Conservation (phyloP, 2,329 filamentous ascomycete genomes). For the Zopfia rhizophila region DNA sequence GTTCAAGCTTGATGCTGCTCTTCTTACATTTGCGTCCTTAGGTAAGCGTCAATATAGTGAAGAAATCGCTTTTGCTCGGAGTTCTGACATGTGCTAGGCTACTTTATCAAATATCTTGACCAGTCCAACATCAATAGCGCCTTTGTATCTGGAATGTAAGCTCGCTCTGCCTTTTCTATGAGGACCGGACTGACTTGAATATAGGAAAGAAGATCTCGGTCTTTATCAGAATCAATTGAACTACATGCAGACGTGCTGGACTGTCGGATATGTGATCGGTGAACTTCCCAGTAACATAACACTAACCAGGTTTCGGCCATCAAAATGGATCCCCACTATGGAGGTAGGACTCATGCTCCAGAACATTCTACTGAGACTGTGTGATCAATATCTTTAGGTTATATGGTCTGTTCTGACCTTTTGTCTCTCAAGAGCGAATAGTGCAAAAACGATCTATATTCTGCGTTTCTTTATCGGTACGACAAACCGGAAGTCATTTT, state of each 20-base stretch:
- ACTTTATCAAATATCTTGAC: slow-evolving; percentile 62
- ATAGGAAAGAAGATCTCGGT: slow-evolving; percentile 63
- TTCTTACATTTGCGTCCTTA: slow-evolving; percentile 59
- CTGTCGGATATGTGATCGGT: slow-evolving; percentile 68
- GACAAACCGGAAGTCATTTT: background rate
- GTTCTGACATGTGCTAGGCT: slow-evolving; percentile 44
- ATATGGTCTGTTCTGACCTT: slow-evolving; percentile 63
- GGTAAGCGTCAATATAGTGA: slow-evolving; percentile 40
- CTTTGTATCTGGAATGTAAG: slow-evolving; percentile 44
- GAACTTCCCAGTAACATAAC: slow-evolving; percentile 64
- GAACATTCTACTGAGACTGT: background rate
- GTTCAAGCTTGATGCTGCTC: slow-evolving; percentile 61
- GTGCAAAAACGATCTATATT: slow-evolving; percentile 57
- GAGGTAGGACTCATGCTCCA: slow-evolving; percentile 48
- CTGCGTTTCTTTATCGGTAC: slow-evolving; percentile 61
- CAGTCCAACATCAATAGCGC: slow-evolving; percentile 53
- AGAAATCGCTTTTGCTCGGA: background rate
- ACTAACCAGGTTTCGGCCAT: slow-evolving; percentile 59
- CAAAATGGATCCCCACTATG: slow-evolving; percentile 60
- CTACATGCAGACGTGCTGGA: slow-evolving; percentile 67
- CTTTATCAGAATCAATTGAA: slow-evolving; percentile 67
- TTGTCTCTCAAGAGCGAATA: slow-evolving; percentile 53
- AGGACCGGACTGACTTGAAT: slow-evolving; percentile 6
- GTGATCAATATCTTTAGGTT: slow-evolving; percentile 40
- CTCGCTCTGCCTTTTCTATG: slow-evolving; percentile 17